phyloP scores from a whole-genome alignment of 2,329 filamentous ascomycete species.

The Diaporthe sp. region DNA sequence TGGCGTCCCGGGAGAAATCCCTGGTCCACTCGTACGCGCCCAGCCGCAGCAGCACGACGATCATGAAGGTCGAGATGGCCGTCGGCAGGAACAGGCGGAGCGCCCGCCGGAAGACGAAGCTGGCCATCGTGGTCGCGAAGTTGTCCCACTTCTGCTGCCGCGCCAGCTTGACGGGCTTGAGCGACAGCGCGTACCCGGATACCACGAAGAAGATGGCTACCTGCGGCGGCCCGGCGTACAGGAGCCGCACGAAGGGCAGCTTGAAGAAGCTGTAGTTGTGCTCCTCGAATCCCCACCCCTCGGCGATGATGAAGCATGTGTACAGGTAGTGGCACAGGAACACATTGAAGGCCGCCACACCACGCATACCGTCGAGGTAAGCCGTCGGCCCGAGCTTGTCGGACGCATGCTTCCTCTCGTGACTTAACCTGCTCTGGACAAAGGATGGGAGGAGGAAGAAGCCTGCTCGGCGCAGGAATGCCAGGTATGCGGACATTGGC shows the following conservation, averaged over 20 bases:
- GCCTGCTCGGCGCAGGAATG: slow-evolving; percentile 52
- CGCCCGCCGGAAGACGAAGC: slow-evolving; percentile 64
- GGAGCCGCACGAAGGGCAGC: slow-evolving; percentile 65
- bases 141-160: slow-evolving; percentile 48
- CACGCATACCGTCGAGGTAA: slow-evolving; percentile 70
- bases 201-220: slow-evolving; percentile 74
- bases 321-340: slow-evolving; percentile 70
- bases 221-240: slow-evolving; percentile 68
- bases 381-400: slow-evolving; percentile 63
- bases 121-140: slow-evolving; percentile 60
- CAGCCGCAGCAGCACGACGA: slow-evolving; percentile 57
- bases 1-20: slow-evolving; percentile 57
- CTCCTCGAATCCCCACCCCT: slow-evolving; percentile 60
- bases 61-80: slow-evolving; percentile 62
- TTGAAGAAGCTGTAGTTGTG: slow-evolving; percentile 62
- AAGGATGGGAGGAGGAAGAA: slow-evolving; percentile 68
- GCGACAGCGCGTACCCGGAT: slow-evolving; percentile 70
- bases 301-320: slow-evolving; percentile 63
- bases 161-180: slow-evolving; percentile 62
- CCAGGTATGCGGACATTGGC: slow-evolving; percentile 24
- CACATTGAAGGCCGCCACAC: slow-evolving; percentile 67
- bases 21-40: slow-evolving; percentile 64
- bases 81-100: slow-evolving; percentile 66
- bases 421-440: slow-evolving; percentile 57
- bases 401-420: slow-evolving; percentile 52